Percentiles rank a stretch among this genome's conserved stretches.
Evolutionary conservation across 345 rosid species (phyloP).

Genomic region (Murraya paniculata): DNA sequence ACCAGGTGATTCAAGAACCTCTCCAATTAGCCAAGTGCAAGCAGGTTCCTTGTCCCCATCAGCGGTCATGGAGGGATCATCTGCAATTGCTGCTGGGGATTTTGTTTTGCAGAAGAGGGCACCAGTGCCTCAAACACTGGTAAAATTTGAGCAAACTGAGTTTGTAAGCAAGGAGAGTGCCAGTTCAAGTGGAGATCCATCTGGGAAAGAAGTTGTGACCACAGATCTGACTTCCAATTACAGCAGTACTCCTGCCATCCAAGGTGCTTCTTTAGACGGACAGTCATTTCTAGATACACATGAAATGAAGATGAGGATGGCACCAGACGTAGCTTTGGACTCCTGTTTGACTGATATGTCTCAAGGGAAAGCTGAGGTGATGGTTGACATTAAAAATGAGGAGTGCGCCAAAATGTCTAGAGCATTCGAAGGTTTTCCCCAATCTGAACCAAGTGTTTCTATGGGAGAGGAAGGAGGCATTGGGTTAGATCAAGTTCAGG

Average conservation of each 20-base stretch:
- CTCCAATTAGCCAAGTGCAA: constrained; percentile 39
- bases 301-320: constrained; percentile 24
- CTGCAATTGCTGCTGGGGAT: constrained; percentile 41
- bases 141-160: constrained; percentile 38
- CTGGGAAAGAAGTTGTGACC: constrained; percentile 27
- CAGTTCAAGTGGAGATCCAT: constrained; percentile 30
- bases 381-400: constrained; percentile 30
- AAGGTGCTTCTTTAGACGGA: constrained; percentile 15
- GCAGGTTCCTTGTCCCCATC: constrained; percentile 34
- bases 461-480: constrained; percentile 30
- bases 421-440: constrained; percentile 38
- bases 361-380: constrained; percentile 31
- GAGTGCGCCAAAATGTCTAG: constrained; percentile 30
- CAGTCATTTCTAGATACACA: constrained; percentile 32
- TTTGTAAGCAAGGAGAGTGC: constrained; percentile 31
- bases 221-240: constrained; percentile 24
- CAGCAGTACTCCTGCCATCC: not conserved
- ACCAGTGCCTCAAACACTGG: constrained; percentile 30
- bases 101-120: constrained; percentile 75
- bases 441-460: constrained; percentile 28
- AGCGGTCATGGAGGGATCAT: constrained; percentile 39
- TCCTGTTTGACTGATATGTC: constrained; percentile 13
- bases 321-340: constrained; percentile 14
- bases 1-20: constrained; percentile 29
- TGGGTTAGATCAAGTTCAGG: constrained; percentile 33